Conservation (phyloP, 139 green algal genomes). For the Nannochloris sp. region DNA sequence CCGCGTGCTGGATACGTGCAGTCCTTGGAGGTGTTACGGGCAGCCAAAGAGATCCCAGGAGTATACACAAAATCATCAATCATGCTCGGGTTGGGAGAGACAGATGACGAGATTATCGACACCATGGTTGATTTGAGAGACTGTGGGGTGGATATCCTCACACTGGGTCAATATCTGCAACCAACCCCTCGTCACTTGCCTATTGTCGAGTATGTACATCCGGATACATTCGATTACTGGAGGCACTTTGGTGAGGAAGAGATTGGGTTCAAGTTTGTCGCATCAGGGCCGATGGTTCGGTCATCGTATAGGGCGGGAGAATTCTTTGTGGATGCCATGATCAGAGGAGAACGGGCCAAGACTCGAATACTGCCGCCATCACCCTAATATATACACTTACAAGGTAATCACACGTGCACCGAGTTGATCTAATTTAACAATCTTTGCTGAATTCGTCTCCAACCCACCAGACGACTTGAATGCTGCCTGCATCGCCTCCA, state of each 20-base stretch:
- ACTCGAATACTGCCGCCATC: neutral
- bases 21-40: slow-evolving; percentile 73
- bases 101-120: slow-evolving; percentile 73
- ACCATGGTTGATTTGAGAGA: slow-evolving; percentile 69
- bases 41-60: slow-evolving; percentile 60
- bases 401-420: slow-evolving; percentile 29
- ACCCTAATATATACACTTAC: neutral
- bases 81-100: slow-evolving; percentile 96
- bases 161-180: slow-evolving; percentile 97
- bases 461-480: slow-evolving; percentile 53
- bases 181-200: slow-evolving; percentile 83
- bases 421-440: slow-evolving; percentile 58
- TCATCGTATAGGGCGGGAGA: slow-evolving; percentile 90
- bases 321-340: slow-evolving; percentile 32
- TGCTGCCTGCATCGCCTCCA: slow-evolving; percentile 65
- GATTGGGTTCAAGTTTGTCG: slow-evolving; percentile 91
- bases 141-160: slow-evolving; percentile 85
- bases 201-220: slow-evolving; percentile 82
- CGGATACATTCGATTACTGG: slow-evolving; percentile 91
- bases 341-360: slow-evolving; percentile 1
- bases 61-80: slow-evolving; percentile 87
- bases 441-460: slow-evolving; percentile 53
- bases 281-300: slow-evolving; percentile 86
- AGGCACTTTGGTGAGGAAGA: slow-evolving; percentile 70
- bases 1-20: slow-evolving; percentile 78